Conservation (phyloP, 345 rosid species). For the Firmiana major region DNA sequence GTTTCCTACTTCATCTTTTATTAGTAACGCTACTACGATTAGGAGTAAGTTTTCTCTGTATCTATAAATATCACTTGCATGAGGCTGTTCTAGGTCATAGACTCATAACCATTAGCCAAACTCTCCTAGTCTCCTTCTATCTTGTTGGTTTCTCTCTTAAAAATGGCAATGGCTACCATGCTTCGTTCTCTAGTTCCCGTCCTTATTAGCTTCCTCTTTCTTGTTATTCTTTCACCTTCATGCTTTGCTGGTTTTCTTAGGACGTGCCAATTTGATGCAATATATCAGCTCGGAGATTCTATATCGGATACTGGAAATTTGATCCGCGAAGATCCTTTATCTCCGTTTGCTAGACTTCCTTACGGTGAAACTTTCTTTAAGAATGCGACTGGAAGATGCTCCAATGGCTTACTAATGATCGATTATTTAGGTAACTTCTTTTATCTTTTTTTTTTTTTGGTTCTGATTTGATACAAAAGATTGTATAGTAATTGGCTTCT, state of each 20-base stretch:
- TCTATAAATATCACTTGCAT: neutral
- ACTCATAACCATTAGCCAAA: neutral
- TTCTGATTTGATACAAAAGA: too few species aligned
- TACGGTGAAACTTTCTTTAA: constrained; percentile 4
- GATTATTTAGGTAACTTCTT: neutral
- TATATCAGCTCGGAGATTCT: constrained; percentile 12
- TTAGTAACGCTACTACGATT: neutral
- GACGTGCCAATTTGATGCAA: constrained; percentile 1
- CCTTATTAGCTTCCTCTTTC: neutral
- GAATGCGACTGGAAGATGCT: constrained; percentile 9
- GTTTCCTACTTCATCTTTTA: neutral
- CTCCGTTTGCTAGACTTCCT: neutral
- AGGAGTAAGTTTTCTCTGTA: neutral
- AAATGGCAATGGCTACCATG: neutral
- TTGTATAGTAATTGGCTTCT: too few species aligned
- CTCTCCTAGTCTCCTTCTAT: neutral
- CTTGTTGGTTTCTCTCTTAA: neutral
- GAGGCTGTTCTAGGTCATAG: too few species aligned
- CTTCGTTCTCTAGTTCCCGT: neutral
- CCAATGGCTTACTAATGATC: constrained; percentile 11
- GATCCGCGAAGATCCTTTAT: neutral
- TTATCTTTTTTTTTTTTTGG: too few species aligned
- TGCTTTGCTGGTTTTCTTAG: neutral
- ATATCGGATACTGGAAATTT: constrained; percentile 6
- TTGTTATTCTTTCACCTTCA: neutral